Conservation (phyloP, 1,284 basidiomycete genomes). For the Melampsora abietis-canadensis region DNA sequence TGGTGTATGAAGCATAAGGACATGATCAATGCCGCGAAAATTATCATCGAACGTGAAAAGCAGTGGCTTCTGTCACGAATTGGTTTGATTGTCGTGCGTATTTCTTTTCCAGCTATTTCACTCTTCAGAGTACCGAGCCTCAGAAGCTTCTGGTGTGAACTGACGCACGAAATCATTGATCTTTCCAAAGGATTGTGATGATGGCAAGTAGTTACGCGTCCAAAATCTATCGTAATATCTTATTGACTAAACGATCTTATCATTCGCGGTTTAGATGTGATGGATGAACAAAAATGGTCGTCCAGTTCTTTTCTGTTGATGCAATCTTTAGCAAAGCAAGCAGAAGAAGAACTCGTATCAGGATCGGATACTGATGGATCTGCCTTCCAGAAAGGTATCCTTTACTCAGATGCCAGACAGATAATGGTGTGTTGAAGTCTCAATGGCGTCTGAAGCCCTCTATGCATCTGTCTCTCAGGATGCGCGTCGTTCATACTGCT, state of each 20-base stretch:
- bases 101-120: neutral
- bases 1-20: constrained; percentile 40
- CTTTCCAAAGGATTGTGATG: constrained; percentile 38
- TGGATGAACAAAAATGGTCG: constrained; percentile 44
- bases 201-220: constrained; percentile 20
- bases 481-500: neutral
- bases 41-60: constrained; percentile 38
- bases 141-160: neutral
- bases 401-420: constrained; percentile 31
- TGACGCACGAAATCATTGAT: too few species aligned
- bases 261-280: constrained; percentile 23
- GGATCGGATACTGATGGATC: constrained; percentile 6
- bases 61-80: constrained; percentile 40
- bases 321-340: constrained; percentile 31
- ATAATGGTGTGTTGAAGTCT: constrained; percentile 22
- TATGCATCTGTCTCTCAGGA: too few species aligned
- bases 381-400: constrained; percentile 19
- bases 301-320: constrained; percentile 38
- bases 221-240: neutral
- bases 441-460: neutral
- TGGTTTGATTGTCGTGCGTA: constrained; percentile 39
- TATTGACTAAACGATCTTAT: neutral
- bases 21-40: constrained; percentile 35
- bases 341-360: constrained; percentile 18
- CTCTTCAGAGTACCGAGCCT: neutral